phyloP scores from a whole-genome alignment of 306 rosid species.

The Dryas alaskensis region DNA sequence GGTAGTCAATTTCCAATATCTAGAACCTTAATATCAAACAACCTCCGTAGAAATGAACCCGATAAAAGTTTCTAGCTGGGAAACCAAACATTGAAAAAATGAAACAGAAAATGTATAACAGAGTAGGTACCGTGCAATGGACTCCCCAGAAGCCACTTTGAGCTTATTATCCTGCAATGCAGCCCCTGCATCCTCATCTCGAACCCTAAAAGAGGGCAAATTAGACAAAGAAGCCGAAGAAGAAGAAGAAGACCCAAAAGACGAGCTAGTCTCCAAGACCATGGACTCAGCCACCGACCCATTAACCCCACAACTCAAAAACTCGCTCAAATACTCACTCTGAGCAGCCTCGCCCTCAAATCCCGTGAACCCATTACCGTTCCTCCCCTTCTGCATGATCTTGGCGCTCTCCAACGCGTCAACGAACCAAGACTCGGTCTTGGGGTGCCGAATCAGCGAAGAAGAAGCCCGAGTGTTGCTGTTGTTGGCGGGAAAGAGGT shows the following conservation, averaged over 20 bases:
- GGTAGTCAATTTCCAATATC: background rate
- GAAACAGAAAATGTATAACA: background rate
- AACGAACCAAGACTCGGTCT: slow-evolving; percentile 56
- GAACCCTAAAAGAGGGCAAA: slow-evolving; percentile 34
- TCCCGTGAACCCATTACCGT: slow-evolving; percentile 23
- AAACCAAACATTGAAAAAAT: no score
- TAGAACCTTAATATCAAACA: background rate
- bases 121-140: slow-evolving; percentile 34
- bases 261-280: slow-evolving; percentile 51
- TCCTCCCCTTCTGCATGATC: slow-evolving; percentile 42
- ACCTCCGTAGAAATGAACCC: background rate
- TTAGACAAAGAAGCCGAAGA: slow-evolving; percentile 50
- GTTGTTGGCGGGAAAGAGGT: slow-evolving; percentile 29
- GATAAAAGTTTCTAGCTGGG: background rate
- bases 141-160: slow-evolving; percentile 21
- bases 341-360: slow-evolving; percentile 22
- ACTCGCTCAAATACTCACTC: slow-evolving; percentile 5
- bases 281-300: slow-evolving; percentile 38
- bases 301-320: slow-evolving; percentile 12
- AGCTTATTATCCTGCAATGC: slow-evolving; percentile 22
- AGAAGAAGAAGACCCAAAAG: slow-evolving; percentile 49
- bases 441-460: slow-evolving; percentile 37
- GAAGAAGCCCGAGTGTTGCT: no score
- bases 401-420: slow-evolving; percentile 53
- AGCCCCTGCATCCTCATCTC: slow-evolving; percentile 29